Evolutionary conservation across 176 grass and related monocot genomes (phyloP).

Genomic region (Hyparrhenia diplandra): DNA sequence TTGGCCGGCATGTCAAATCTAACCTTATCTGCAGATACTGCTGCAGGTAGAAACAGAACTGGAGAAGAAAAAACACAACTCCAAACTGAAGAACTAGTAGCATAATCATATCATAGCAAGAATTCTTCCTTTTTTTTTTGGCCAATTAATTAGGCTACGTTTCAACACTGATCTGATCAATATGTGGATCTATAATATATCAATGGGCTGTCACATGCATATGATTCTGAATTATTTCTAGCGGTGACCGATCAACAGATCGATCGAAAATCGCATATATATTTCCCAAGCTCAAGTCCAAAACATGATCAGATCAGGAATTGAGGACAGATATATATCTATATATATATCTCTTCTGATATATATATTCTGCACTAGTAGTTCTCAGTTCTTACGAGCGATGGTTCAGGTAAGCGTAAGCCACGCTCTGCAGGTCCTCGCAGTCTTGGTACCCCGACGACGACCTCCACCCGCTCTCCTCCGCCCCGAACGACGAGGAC

Average conservation of each 20-base stretch:
- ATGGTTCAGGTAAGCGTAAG: slow-evolving; percentile 62
- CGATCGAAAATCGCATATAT: slow-evolving; percentile 25
- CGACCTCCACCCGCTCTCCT: slow-evolving; percentile 48
- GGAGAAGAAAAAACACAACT: slow-evolving; percentile 15
- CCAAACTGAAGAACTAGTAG: slow-evolving; percentile 1
- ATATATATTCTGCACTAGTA: slow-evolving; percentile 51
- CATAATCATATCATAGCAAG: slow-evolving; percentile 3
- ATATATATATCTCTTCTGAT: slow-evolving; percentile 41
- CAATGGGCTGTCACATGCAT: slow-evolving; percentile 4
- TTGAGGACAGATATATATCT: slow-evolving; percentile 26
- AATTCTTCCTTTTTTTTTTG: neutral
- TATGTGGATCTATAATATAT: neutral
- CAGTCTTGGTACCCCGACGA: slow-evolving; percentile 65
- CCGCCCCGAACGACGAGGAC: slow-evolving; percentile 21
- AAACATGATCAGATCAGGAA: slow-evolving; percentile 42
- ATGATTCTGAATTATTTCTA: slow-evolving; percentile 30
- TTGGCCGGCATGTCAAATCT: slow-evolving; percentile 11
- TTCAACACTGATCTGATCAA: slow-evolving; percentile 37
- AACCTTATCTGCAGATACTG: neutral
- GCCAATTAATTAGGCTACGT: slow-evolving; percentile 25
- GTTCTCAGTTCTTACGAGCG: slow-evolving; percentile 58
- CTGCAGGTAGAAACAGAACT: neutral
- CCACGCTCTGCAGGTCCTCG: slow-evolving; percentile 75
- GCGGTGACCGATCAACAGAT: neutral
- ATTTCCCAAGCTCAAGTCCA: slow-evolving; percentile 34